Evolutionary conservation across 495 filamentous ascomycete genomes (phyloP).

Genomic region (Penicillium lagena): DNA sequence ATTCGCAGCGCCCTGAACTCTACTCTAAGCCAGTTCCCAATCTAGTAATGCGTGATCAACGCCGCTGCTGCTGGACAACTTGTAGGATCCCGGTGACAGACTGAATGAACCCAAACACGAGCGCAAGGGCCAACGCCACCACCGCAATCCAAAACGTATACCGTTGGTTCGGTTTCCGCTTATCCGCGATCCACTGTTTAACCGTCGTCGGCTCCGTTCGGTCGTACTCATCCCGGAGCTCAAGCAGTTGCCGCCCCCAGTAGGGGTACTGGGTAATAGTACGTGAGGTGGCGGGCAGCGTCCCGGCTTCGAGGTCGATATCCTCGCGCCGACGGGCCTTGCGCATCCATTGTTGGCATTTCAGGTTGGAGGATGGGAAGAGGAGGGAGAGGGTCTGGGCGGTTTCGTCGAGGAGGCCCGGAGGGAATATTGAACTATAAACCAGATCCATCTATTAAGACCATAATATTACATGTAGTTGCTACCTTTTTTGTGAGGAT

Average conservation of each 20-base stretch:
- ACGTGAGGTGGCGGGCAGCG: slow-evolving; percentile 1
- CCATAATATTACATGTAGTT: too few species aligned
- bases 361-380: slow-evolving; percentile 10
- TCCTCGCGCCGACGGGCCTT: slow-evolving; percentile 2
- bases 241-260: slow-evolving; percentile 10
- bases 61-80: not conserved
- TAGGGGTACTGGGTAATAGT: slow-evolving; percentile 9
- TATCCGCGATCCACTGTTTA: slow-evolving; percentile 15
- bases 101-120: slow-evolving; percentile 22
- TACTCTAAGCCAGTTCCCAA: too few species aligned
- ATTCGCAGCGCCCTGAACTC: too few species aligned
- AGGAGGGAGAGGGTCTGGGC: slow-evolving; percentile 14
- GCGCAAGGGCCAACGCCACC: slow-evolving; percentile 11
- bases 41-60: too few species aligned
- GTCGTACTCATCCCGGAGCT: slow-evolving; percentile 11
- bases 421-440: slow-evolving; percentile 8
- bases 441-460: too few species aligned
- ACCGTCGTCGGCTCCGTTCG: slow-evolving; percentile 11
- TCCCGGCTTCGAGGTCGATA: slow-evolving; percentile 7
- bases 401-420: slow-evolving; percentile 15
- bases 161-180: slow-evolving; percentile 19
- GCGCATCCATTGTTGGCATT: slow-evolving; percentile 9
- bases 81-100: slow-evolving; percentile 12
- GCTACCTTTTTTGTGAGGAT: too few species aligned
- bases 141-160: slow-evolving; percentile 26